Evolutionary conservation across 2,329 filamentous ascomycete species (phyloP), one percentile per base, ranked within the genome.

Genomic region (Epichloe amarillans): DNA sequence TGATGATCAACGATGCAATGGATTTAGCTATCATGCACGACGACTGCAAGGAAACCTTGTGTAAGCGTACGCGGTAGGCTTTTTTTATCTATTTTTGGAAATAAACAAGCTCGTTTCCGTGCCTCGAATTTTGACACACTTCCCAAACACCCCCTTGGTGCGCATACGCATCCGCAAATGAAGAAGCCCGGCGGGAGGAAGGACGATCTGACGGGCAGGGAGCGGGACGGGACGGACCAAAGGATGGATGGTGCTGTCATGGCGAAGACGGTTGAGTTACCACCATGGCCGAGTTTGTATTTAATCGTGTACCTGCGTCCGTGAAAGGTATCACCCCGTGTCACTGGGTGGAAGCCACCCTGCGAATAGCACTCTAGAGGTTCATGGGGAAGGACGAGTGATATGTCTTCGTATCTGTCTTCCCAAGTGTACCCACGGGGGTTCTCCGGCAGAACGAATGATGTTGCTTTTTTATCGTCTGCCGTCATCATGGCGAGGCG

Each of bases 101-200:
- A 57, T 50, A 47, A 61, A 49, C 6, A 46, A 55, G 46, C 7
- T 56, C 43, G 49, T 58, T 53, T 2, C 54, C 46, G 2, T 55
- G 52, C 2, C 26, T 30, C 26, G 8, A 30, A 3, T 30, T 10
- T 52, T 37, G 2, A 59, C 60, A 39, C 53, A 61, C 23, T 59
- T 62, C 1, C 57, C 58, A 44, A 59, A 58, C 26, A 61, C 10
- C 59, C 54, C 54, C 1, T 46, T 10, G 30, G 33, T 46, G 50
- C 5, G 46, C 12, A 0, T 58, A 50, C 0, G 17, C 53, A 2
- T 58, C 46, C 0, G 42, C 26, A 8, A 52, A 60, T 72, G 17
- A 49, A 49, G 26, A 35, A 38, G 14, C 47, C 47, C 4, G 47
- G 47, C 6, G n/a, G 4, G 5, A 17, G 14, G 8, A 49, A 49